Evolutionary conservation across 441 rosid genomes (phyloP), one percentile per base, ranked within the genome.

Genomic region (Melastoma candidum): DNA sequence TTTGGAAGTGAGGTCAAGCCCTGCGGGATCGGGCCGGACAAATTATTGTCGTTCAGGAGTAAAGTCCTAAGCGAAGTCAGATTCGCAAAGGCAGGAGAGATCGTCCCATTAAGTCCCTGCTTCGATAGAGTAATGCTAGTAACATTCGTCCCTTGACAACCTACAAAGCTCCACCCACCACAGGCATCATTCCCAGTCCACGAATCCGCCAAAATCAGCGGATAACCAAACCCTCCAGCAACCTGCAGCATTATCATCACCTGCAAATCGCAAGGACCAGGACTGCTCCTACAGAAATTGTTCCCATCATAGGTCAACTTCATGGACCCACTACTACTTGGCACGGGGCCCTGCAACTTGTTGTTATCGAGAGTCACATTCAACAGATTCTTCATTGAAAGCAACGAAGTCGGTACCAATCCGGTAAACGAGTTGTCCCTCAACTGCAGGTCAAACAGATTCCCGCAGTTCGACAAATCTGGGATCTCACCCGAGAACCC

Each of bases 141-240:
- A 47, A 81, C 73, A 46, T 41, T 75, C 52, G 48, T 53, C 57
- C 45, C 56, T 10, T 72, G 36, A 68, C 92, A 84, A 7, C 61
- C 48, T 3, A 84, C 72, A 58, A 67, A 79, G 46, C 73, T 53
- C 85, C 81, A 77, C 43, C 45, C 56, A 44, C 17, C 29, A 14
- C 92, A 81, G 53, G 82, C 72, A 62, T 78, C 53, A 48, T 84
- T 69, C 29, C 83, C 92, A 9, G 39, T 11, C 92, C 87, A 84
- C 29, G 79, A 70, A 25, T 81, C 79, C 7, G 82, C 64, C 54
- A 83, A 66, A 9, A 25, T 48, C 0, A 44, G 46, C 0, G 92
- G 92, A 51, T 77, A 83, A 1, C 85, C 78, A 29, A 83, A 70
- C 53, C 71, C 85, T 12, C 76, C 74, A 0, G 85, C 81, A 29